Percentiles rank a stretch among this genome's conserved stretches.
phyloP scores from a whole-genome alignment of 257 asterid species.

The Handroanthus guayacan region DNA sequence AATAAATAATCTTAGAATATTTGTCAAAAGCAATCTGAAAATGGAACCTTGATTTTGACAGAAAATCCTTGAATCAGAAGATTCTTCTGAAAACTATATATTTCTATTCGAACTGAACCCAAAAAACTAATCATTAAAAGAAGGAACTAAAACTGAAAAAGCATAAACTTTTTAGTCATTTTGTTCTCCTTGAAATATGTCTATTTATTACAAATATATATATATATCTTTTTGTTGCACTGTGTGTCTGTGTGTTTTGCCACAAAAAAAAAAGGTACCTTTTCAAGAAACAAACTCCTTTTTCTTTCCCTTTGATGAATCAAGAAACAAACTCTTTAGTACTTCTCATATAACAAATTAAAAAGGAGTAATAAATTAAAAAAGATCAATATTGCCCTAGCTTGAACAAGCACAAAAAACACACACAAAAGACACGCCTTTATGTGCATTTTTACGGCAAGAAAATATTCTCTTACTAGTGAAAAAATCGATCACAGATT shows the following conservation, averaged over 20 bases:
- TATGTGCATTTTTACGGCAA: neutral
- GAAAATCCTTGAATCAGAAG: slow-evolving; percentile 24
- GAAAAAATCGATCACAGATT: no score
- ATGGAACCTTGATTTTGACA: slow-evolving; percentile 32
- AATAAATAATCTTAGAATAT: slow-evolving; percentile 16
- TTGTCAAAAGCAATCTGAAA: slow-evolving; percentile 7
- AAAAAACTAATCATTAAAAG: neutral
- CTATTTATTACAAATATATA: neutral
- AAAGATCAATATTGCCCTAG: neutral
- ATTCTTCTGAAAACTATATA: slow-evolving; percentile 35
- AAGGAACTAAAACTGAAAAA: slow-evolving; percentile 21
- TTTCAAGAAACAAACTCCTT: slow-evolving; percentile 41
- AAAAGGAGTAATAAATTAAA: neutral
- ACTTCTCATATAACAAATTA: neutral
- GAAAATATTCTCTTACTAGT: no score
- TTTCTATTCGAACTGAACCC: slow-evolving; percentile 21
- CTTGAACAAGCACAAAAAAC: neutral
- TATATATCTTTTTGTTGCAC: neutral
- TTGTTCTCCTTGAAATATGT: neutral
- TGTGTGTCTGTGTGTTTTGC: neutral
- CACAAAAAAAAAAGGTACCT: no score
- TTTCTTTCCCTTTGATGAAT: no score
- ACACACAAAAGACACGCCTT: neutral
- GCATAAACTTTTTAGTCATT: neutral
- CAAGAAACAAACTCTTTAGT: slow-evolving; percentile 38